A percentile compares a stretch with the other conserved stretches of the same genome.
Conservation (phyloP, 2,329 filamentous ascomycete genomes). For the Phialemoniopsis sp. region DNA sequence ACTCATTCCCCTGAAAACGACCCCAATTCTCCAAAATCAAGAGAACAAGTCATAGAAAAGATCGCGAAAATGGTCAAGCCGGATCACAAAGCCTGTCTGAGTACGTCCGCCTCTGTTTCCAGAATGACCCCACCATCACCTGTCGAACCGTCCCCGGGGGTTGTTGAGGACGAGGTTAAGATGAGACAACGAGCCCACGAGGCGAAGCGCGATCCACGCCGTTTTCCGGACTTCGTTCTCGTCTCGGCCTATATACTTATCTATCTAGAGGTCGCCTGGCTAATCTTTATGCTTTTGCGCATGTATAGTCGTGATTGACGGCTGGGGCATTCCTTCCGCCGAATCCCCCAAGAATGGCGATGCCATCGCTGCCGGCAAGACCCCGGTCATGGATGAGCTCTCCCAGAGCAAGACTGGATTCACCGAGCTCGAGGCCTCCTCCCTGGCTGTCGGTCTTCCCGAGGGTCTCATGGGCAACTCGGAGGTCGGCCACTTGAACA, state of each 20-base stretch:
- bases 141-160: conserved; percentile 44
- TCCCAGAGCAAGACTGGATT: conserved; percentile 78
- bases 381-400: conserved; percentile 92
- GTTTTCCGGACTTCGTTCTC: conserved; percentile 32
- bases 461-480: conserved; percentile 99
- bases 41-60: conserved; percentile 7
- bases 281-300: conserved; percentile 52
- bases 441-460: conserved; percentile 89
- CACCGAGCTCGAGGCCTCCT: conserved; percentile 92
- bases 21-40: conserved; percentile 4
- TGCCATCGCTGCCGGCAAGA: conserved; percentile 90
- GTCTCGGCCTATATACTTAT: conserved; percentile 47
- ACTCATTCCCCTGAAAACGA: neutral
- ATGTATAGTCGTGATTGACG: conserved; percentile 89
- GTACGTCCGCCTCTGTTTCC: conserved; percentile 39
- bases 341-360: conserved; percentile 84
- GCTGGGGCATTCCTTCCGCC: conserved; percentile 86
- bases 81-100: conserved; percentile 58
- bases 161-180: conserved; percentile 55
- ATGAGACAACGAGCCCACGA: neutral
- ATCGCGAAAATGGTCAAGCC: conserved; percentile 43
- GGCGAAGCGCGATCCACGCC: conserved; percentile 1
- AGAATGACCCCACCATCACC: conserved; percentile 5
- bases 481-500: conserved; percentile 97
- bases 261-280: conserved; percentile 54